Evolutionary conservation across 2,329 filamentous ascomycete genomes (phyloP).

Genomic region (Macrophomina pseudophaseolina): DNA sequence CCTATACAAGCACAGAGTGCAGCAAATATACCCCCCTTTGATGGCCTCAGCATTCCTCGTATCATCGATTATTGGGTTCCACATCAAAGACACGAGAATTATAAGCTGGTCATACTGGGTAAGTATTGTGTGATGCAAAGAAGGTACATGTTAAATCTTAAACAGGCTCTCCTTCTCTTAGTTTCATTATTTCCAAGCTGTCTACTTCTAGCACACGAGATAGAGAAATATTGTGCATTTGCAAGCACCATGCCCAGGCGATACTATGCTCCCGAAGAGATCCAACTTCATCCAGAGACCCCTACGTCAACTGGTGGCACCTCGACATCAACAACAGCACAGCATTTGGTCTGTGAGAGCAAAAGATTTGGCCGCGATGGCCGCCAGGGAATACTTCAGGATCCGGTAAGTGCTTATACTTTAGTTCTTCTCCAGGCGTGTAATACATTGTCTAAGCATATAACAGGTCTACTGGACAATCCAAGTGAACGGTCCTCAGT

Average conservation of each 20-base stretch:
- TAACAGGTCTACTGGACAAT: background rate
- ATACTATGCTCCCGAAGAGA: background rate
- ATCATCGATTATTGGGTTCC: background rate
- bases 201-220: background rate
- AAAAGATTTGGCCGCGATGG: background rate
- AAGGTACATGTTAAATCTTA: background rate
- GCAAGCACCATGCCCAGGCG: background rate
- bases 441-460: background rate
- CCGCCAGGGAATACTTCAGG: background rate
- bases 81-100: background rate
- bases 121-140: background rate
- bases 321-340: background rate
- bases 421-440: background rate
- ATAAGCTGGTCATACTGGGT: background rate
- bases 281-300: background rate
- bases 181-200: background rate
- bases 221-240: background rate
- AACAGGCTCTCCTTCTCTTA: background rate
- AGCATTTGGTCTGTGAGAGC: background rate
- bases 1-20: background rate
- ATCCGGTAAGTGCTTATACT: background rate
- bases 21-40: background rate
- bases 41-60: background rate
- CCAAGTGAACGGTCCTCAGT: background rate
- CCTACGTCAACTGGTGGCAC: background rate